Evolutionary conservation across 1,284 basidiomycete genomes (phyloP).

Genomic region (Malassezia restricta): DNA sequence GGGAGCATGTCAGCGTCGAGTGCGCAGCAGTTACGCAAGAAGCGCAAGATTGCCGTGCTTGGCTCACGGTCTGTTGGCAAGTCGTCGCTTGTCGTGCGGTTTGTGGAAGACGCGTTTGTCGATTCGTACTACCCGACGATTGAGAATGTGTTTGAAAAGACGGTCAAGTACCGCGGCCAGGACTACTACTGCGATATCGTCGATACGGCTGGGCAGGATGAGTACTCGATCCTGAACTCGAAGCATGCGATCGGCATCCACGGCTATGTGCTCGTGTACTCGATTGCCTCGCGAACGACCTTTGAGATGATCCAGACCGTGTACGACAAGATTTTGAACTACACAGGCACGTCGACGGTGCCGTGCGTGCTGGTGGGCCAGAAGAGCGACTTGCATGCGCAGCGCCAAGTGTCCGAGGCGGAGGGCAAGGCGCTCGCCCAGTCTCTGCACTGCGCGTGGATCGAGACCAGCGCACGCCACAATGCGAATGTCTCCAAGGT

Average conservation of each 20-base stretch:
- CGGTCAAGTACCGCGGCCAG: constrained; percentile 65
- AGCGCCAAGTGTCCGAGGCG: constrained; percentile 49
- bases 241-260: constrained; percentile 73
- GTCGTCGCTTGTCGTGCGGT: constrained; percentile 55
- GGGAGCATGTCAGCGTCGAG: not conserved
- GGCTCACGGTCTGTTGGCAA: constrained; percentile 50
- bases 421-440: constrained; percentile 41
- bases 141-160: constrained; percentile 75
- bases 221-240: constrained; percentile 67
- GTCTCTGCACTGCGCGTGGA: constrained; percentile 37
- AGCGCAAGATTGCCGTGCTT: constrained; percentile 45
- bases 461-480: constrained; percentile 42
- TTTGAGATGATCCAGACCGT: constrained; percentile 95
- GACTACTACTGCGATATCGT: constrained; percentile 95
- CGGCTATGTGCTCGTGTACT: constrained; percentile 83
- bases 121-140: constrained; percentile 90
- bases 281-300: constrained; percentile 75
- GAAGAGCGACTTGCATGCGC: constrained; percentile 68
- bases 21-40: constrained; percentile 27
- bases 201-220: constrained; percentile 91
- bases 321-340: constrained; percentile 94
- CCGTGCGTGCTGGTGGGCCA: constrained; percentile 94
- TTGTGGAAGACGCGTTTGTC: constrained; percentile 50
- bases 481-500: constrained; percentile 43
- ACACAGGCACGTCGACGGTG: constrained; percentile 74